Conservation (phyloP, 345 rosid genomes). For the Physaria fendleri region DNA sequence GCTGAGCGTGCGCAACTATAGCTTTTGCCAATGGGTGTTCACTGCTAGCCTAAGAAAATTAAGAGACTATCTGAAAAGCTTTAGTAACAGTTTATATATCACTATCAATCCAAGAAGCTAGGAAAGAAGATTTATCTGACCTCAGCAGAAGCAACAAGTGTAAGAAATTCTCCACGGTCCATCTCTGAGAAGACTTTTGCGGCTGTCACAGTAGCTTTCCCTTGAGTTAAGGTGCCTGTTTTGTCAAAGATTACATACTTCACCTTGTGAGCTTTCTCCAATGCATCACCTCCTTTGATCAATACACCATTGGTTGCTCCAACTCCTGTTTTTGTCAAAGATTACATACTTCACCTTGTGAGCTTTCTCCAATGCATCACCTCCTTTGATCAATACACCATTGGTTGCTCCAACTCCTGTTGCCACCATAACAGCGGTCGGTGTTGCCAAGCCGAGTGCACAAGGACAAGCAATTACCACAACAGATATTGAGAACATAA, state of each 20-base stretch:
- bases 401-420: conserved; percentile 98
- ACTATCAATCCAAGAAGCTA: background rate
- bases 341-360: conserved; percentile 85
- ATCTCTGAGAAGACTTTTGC: conserved; percentile 71
- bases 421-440: conserved; percentile 99
- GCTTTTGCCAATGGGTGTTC: conserved; percentile 96
- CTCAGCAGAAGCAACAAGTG: conserved; percentile 97
- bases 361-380: conserved; percentile 98
- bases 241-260: no score
- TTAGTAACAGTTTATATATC: background rate
- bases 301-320: no score
- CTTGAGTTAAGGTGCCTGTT: conserved; percentile 98
- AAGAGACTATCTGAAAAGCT: background rate
- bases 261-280: no score
- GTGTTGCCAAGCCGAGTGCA: conserved; percentile 99
- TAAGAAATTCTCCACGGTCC: conserved; percentile 92
- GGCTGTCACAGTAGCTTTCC: conserved; percentile 81
- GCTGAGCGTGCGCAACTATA: conserved; percentile 77
- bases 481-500: conserved; percentile 96
- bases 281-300: no score
- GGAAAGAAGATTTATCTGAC: conserved; percentile 22
- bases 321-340: no score
- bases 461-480: conserved; percentile 99
- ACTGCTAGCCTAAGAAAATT: conserved; percentile 72
- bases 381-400: conserved; percentile 98